A percentile compares a stretch with the other conserved stretches of the same genome.
phyloP scores from a whole-genome alignment of 306 rosid species.

The Parietaria judaica region DNA sequence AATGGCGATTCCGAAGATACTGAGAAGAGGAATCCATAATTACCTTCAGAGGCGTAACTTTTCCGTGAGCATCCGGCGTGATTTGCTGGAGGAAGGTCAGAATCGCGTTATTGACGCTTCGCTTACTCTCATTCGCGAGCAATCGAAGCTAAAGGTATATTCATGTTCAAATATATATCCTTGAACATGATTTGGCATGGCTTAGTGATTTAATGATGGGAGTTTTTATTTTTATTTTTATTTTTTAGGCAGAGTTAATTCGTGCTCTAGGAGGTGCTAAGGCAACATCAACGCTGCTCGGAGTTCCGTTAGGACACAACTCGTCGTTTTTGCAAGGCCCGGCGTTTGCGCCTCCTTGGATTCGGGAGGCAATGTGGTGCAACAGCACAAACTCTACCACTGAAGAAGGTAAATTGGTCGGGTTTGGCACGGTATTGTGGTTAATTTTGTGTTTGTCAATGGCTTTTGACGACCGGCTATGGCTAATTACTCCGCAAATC shows the following conservation, averaged over 20 bases:
- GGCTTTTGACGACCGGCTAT: too few relatives aligned
- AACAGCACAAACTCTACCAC: slow-evolving; percentile 87
- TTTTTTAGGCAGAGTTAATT: slow-evolving; percentile 68
- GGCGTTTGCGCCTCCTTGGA: slow-evolving; percentile 95
- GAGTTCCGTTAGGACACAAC: slow-evolving; percentile 94
- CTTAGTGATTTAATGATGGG: slow-evolving; percentile 1
- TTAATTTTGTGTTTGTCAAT: too few relatives aligned
- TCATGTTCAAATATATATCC: not conserved
- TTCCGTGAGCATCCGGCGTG: slow-evolving; percentile 43
- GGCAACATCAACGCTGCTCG: slow-evolving; percentile 81
- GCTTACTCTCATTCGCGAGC: slow-evolving; percentile 89
- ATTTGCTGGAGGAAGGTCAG: slow-evolving; percentile 67
- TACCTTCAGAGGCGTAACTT: slow-evolving; percentile 37
- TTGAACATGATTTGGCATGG: not conserved
- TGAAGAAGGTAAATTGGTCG: slow-evolving; percentile 59
- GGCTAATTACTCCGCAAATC: too few relatives aligned
- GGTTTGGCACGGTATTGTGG: too few relatives aligned
- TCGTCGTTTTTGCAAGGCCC: slow-evolving; percentile 98
- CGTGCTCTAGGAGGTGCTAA: slow-evolving; percentile 84
- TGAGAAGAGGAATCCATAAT: slow-evolving; percentile 51
- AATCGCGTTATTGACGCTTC: slow-evolving; percentile 85
- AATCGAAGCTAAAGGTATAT: slow-evolving; percentile 82
- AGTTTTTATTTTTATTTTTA: not conserved
- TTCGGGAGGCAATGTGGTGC: slow-evolving; percentile 97
- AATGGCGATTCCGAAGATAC: slow-evolving; percentile 29